A percentile compares a stretch with the other conserved stretches of the same genome.
Evolutionary conservation across 2,329 filamentous ascomycete genomes (phyloP).

Genomic region (Claviceps sp.): DNA sequence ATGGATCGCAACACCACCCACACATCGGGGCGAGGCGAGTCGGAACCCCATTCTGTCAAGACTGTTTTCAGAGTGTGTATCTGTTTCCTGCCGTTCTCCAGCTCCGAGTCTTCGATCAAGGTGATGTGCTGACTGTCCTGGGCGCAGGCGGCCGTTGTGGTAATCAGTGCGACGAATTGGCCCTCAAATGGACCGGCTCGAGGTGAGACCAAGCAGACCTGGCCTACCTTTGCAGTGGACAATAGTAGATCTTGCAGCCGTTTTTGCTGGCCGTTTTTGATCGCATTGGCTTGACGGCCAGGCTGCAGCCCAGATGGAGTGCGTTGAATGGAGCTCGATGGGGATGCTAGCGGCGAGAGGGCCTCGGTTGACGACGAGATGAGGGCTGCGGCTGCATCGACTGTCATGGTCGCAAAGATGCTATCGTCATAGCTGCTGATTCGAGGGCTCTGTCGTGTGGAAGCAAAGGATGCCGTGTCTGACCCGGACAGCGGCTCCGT

Average conservation of each 20-base stretch:
- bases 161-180: conserved; percentile 33
- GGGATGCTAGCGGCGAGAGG: background rate
- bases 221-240: conserved; percentile 25
- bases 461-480: background rate
- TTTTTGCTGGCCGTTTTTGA: background rate
- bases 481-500: background rate
- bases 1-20: conserved; percentile 36
- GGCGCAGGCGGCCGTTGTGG: conserved; percentile 15
- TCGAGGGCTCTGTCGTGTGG: background rate
- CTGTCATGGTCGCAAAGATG: conserved; percentile 6
- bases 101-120: conserved; percentile 19
- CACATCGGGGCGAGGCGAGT: conserved; percentile 26
- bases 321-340: background rate
- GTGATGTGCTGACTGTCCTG: conserved; percentile 16
- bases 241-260: conserved; percentile 25
- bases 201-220: conserved; percentile 30
- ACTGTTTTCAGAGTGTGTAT: conserved; percentile 28
- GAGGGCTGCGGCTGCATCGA: conserved; percentile 5
- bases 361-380: conserved; percentile 3
- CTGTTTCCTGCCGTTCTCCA: conserved; percentile 26
- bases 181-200: conserved; percentile 37
- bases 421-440: conserved; percentile 5
- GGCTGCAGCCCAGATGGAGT: background rate
- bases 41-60: conserved; percentile 21
- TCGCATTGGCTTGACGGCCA: background rate